These are phyloP conservation scores for Laetiporus sulphureus DNA, from an alignment of 1,284 basidiomycete species.

Conservation along the genomic window DNA sequence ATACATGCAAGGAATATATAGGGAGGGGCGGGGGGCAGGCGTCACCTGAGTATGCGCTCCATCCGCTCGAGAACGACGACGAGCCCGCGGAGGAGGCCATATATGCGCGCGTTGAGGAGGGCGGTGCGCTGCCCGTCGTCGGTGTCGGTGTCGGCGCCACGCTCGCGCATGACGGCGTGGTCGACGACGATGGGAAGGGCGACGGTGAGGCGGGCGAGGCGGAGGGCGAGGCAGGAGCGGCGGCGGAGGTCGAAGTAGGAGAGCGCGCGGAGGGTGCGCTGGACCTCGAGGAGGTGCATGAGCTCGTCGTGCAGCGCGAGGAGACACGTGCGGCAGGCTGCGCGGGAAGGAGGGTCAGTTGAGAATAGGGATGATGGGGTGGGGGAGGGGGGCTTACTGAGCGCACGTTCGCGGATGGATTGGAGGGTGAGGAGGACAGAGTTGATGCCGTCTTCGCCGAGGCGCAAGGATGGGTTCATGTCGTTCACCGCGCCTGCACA, in stretches of 20 bases:
- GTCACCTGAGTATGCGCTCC: slow-evolving; percentile 46
- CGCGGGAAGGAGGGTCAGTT: not conserved
- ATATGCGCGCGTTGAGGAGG: slow-evolving; percentile 51
- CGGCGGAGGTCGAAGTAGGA: slow-evolving; percentile 76
- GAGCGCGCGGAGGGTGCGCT: slow-evolving; percentile 67
- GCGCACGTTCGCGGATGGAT: slow-evolving; percentile 57
- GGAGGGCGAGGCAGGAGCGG: slow-evolving; percentile 71
- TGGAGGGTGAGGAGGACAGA: slow-evolving; percentile 57
- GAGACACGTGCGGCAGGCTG: slow-evolving; percentile 77
- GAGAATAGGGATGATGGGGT: not conserved
- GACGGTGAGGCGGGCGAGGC: slow-evolving; percentile 76
- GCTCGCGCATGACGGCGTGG: slow-evolving; percentile 38
- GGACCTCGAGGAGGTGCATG: slow-evolving; percentile 69
- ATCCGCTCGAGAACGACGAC: slow-evolving; percentile 57
- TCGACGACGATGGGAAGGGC: slow-evolving; percentile 75
- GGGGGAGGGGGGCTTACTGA: slow-evolving; percentile 39
- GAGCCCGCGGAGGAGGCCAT: slow-evolving; percentile 50
- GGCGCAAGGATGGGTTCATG: slow-evolving; percentile 59
- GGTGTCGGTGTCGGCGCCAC: slow-evolving; percentile 10
- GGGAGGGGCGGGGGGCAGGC: not conserved
- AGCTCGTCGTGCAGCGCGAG: slow-evolving; percentile 70
- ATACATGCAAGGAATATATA: not conserved
- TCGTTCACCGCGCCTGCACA: slow-evolving; percentile 61
- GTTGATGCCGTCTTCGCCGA: slow-evolving; percentile 69
- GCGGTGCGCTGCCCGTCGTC: slow-evolving; percentile 17